Conservation (phyloP, 2,329 filamentous ascomycete genomes). For the Allantophomopsis lycopodina region DNA sequence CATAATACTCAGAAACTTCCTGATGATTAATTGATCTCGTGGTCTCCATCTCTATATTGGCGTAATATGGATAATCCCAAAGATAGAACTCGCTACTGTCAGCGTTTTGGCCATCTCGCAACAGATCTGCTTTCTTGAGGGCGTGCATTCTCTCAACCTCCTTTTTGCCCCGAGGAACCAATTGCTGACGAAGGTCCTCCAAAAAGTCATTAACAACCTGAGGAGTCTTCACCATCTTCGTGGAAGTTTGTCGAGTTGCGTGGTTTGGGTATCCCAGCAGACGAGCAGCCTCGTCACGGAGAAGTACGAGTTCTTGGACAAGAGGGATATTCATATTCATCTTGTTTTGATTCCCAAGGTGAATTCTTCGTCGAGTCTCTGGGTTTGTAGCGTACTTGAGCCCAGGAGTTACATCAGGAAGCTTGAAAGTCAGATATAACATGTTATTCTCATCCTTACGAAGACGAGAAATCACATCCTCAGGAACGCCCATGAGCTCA, state of each 20-base stretch:
- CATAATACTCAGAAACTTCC: slow-evolving; percentile 68
- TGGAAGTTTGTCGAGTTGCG: slow-evolving; percentile 56
- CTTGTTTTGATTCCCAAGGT: neutral
- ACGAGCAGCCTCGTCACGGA: slow-evolving; percentile 62
- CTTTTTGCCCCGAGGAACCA: slow-evolving; percentile 50
- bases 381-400: neutral
- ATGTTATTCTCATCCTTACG: too few species aligned
- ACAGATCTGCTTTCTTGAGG: slow-evolving; percentile 56
- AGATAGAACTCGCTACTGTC: slow-evolving; percentile 57
- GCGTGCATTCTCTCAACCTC: slow-evolving; percentile 53
- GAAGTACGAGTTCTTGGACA: slow-evolving; percentile 56
- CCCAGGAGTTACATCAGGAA: neutral
- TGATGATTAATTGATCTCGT: slow-evolving; percentile 65
- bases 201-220: slow-evolving; percentile 57
- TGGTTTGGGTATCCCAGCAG: slow-evolving; percentile 63
- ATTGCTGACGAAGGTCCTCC: slow-evolving; percentile 46
- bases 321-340: slow-evolving; percentile 42
- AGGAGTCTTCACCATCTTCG: slow-evolving; percentile 60
- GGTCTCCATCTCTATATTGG: slow-evolving; percentile 61
- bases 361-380: neutral
- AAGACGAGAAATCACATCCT: neutral
- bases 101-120: slow-evolving; percentile 39
- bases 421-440: neutral
- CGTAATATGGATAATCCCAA: slow-evolving; percentile 61
- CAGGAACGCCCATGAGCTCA: neutral